Conservation (phyloP, 176 grass and related monocot species). For the Secale cereale region DNA sequence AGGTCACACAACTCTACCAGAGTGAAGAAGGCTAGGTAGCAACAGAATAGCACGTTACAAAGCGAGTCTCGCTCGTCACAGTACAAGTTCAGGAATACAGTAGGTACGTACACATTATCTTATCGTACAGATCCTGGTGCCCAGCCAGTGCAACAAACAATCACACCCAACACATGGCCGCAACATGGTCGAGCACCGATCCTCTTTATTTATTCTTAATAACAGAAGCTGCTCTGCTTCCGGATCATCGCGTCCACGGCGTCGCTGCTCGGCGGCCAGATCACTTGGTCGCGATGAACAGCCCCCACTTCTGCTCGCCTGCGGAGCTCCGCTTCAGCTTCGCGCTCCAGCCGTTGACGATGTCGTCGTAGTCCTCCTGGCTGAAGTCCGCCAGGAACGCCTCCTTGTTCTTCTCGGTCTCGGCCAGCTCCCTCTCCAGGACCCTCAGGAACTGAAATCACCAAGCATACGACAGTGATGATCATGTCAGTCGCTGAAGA, state of each 20-base stretch:
- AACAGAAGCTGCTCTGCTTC: not conserved
- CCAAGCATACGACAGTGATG: not conserved
- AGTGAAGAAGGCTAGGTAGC: not conserved
- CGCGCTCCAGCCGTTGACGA: conserved; percentile 84
- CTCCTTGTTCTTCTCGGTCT: conserved; percentile 73
- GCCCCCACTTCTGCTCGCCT: conserved; percentile 91
- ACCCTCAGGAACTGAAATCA: conserved; percentile 64
- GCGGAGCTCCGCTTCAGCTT: conserved; percentile 81
- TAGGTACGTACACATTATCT: not conserved
- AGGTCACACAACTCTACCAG: no score
- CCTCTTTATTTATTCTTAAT: conserved; percentile 19
- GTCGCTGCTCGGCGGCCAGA: not conserved
- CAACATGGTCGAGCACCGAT: not conserved
- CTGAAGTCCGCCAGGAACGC: conserved; percentile 72
- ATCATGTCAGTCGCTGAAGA: not conserved
- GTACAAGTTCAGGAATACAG: not conserved
- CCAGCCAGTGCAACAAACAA: not conserved
- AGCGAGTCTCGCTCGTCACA: not conserved
- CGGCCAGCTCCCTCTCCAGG: conserved; percentile 69
- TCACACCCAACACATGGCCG: not conserved
- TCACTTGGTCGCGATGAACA: conserved; percentile 85
- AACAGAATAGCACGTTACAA: not conserved
- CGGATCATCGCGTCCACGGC: not conserved
- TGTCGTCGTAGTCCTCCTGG: conserved; percentile 87
- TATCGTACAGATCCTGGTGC: conserved; percentile 5